Base-by-base conservation (phyloP, 2,329 filamentous ascomycete genomes). In the Ophiostoma sp. region DNA sequence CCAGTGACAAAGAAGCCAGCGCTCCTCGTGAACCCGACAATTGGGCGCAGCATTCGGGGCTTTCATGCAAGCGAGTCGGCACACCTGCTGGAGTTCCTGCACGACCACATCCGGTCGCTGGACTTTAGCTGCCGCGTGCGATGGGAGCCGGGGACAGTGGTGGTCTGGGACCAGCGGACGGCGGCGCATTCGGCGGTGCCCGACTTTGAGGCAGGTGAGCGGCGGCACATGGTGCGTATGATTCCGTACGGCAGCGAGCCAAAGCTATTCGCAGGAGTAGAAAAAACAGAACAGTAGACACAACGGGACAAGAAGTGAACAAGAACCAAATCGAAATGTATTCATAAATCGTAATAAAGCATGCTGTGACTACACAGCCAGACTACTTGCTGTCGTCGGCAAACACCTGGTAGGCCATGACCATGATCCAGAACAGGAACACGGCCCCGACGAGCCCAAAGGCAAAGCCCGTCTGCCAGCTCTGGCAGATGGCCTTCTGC, bases 31-130 rank as follows among this genome's bases (percentile, higher is more conserved):
- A 96, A 95, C 76, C 67, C 69, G 14, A 64, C 69, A 3, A 70
- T 69, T 16, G 67, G 67, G 5, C 67, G 69, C 16, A 12, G 6
- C 8, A 93, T 96, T 67, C 85, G 94, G 0, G 91, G 91, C 6
- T 86, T 89, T 75, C 95, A 96, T 79, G 91, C 92, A 75, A 91
- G 96, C 75, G 92, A 96, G 75, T 92, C 88, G 2, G 92, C 95
- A 71, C 62, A 64, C 5, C 45, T 81, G 0, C 73, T 82, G 0
- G 76, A 79, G 49, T 81, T 82, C 69, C 76, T 81, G 65, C 70
- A 75, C 16, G 77, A 77, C 63, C 80, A 82, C 69, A 77, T 83
- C 38, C 78, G 81, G 67, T 80, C 79, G 3, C 79, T 82, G 60
- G 81, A 83, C 70, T 80, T 81, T 69, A 77, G 75, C 38, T 80